phyloP scores from a whole-genome alignment of 2,329 filamentous ascomycete genomes.

The Arthrinium phaeospermum region DNA sequence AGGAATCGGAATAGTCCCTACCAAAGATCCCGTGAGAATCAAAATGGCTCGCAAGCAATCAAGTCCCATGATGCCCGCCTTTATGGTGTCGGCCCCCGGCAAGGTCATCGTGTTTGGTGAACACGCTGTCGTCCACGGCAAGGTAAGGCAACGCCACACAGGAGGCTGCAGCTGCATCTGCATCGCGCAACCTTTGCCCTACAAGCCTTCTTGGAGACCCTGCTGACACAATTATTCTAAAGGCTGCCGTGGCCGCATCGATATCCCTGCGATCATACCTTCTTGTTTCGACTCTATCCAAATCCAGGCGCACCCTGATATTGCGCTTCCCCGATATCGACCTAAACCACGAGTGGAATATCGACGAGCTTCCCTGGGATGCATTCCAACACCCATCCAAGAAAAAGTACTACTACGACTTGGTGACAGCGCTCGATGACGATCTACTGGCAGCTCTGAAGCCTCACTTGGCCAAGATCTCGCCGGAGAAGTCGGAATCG shows the following conservation, averaged over 20 bases:
- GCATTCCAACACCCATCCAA: conserved; percentile 79
- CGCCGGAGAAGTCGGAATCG: conserved; percentile 67
- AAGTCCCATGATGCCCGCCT: conserved; percentile 78
- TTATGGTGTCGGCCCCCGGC: conserved; percentile 97
- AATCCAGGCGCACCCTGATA: conserved; percentile 86
- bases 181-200: not conserved
- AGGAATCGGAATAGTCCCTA: conserved; percentile 34
- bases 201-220: not conserved
- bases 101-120: conserved; percentile 99
- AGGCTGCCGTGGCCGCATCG: conserved; percentile 91
- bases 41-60: conserved; percentile 62
- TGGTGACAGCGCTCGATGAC: conserved; percentile 81
- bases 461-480: conserved; percentile 78
- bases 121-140: conserved; percentile 96
- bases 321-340: conserved; percentile 91
- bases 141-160: conserved; percentile 58
- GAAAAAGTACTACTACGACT: conserved; percentile 94
- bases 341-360: conserved; percentile 90
- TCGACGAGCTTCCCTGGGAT: conserved; percentile 88
- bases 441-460: conserved; percentile 82
- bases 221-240: conserved; percentile 19
- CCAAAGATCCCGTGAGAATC: conserved; percentile 37
- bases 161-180: not conserved
- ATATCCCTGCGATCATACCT: conserved; percentile 96
- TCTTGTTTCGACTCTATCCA: conserved; percentile 91